These are phyloP conservation scores for Arthrobotrys sinensis DNA, from an alignment of 2,329 filamentous ascomycete genomes.

Conservation along the genomic window DNA sequence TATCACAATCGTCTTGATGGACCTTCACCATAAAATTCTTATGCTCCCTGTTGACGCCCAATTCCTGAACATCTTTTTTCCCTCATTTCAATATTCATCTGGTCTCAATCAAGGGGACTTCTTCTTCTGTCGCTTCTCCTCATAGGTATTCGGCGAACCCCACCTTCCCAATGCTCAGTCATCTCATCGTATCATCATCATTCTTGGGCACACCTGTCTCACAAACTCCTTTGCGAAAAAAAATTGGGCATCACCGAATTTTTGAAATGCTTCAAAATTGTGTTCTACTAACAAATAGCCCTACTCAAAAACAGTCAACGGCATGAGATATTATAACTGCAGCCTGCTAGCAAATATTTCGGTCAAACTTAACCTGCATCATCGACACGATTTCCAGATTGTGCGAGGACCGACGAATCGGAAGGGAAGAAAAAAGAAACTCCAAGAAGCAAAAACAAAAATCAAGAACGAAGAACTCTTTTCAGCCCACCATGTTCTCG, in stretches of 20 bases:
- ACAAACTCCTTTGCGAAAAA: slow-evolving; percentile 24
- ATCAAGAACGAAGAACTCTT: slow-evolving; percentile 28
- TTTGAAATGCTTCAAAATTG: slow-evolving; percentile 13
- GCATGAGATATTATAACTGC: slow-evolving; percentile 3
- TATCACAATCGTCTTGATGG: slow-evolving; percentile 14
- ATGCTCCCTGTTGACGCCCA: slow-evolving; percentile 4
- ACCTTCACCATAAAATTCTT: slow-evolving; percentile 3
- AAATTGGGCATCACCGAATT: slow-evolving; percentile 18
- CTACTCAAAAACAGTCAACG: slow-evolving; percentile 44
- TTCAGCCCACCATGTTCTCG: slow-evolving; percentile 61
- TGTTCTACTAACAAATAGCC: slow-evolving; percentile 29
- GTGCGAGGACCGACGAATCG: slow-evolving; percentile 36
- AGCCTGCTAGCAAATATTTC: slow-evolving; percentile 33
- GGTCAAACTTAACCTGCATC: slow-evolving; percentile 46
- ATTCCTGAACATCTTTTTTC: slow-evolving; percentile 3
- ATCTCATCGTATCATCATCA: slow-evolving; percentile 49
- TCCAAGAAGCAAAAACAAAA: slow-evolving; percentile 39
- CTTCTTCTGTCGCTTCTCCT: not conserved
- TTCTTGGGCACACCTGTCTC: slow-evolving; percentile 41
- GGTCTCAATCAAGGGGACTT: not conserved
- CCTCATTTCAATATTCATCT: slow-evolving; percentile 2
- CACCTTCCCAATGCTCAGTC: slow-evolving; percentile 44
- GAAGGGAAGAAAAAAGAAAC: slow-evolving; percentile 32
- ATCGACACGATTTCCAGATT: slow-evolving; percentile 59
- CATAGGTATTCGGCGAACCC: slow-evolving; percentile 34